phyloP scores from a whole-genome alignment of 2,329 filamentous ascomycete genomes.

The Epichloe typhina region DNA sequence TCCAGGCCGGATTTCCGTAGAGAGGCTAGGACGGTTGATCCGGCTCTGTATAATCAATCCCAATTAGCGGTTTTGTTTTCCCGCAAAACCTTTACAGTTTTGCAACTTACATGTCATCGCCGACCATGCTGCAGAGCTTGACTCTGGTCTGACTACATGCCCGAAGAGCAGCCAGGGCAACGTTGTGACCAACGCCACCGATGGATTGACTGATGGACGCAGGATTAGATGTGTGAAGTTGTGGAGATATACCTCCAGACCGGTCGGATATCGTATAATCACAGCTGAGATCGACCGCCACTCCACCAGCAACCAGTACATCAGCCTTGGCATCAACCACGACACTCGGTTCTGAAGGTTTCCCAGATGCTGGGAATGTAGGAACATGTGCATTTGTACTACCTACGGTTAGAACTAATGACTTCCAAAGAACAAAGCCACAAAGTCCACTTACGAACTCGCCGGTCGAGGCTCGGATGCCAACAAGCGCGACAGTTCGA shows the following conservation, averaged over 20 bases:
- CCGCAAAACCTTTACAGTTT: background rate
- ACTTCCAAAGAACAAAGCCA: conserved; percentile 5
- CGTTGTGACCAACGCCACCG: conserved; percentile 86
- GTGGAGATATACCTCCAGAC: conserved; percentile 24
- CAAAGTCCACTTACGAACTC: conserved; percentile 24
- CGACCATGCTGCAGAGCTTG: conserved; percentile 67
- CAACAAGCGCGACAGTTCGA: conserved; percentile 35
- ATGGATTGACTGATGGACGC: conserved; percentile 68
- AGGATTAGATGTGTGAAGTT: conserved; percentile 73
- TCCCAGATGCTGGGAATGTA: background rate
- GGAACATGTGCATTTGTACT: conserved; percentile 13
- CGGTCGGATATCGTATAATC: conserved; percentile 40
- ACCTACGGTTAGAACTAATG: conserved; percentile 23
- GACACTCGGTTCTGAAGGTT: conserved; percentile 2
- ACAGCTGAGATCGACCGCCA: conserved; percentile 79
- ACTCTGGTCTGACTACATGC: conserved; percentile 47
- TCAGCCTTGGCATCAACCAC: conserved; percentile 31
- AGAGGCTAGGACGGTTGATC: conserved; percentile 55
- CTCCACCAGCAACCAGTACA: conserved; percentile 79
- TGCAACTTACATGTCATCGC: conserved; percentile 53
- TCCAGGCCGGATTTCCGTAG: conserved; percentile 53
- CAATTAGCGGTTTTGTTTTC: background rate
- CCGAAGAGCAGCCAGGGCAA: conserved; percentile 69
- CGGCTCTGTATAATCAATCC: conserved; percentile 37
- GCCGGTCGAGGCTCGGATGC: conserved; percentile 16